Percentiles rank a stretch among this genome's conserved stretches.
Conservation (phyloP, 2,329 filamentous ascomycete genomes). For the Cladobotryum protrusum region DNA sequence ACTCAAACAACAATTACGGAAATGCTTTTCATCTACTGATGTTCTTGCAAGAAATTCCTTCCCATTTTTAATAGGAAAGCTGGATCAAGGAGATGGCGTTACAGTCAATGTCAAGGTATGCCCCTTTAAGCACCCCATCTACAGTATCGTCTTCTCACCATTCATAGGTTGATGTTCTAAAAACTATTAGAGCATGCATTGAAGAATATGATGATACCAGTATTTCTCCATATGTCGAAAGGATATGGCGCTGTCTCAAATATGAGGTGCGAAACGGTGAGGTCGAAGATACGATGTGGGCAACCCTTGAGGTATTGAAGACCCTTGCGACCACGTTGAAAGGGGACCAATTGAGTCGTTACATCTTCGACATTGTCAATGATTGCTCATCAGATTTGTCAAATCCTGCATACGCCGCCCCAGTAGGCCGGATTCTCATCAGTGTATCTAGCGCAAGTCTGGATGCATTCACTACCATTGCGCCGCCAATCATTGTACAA, state of each 20-base stretch:
- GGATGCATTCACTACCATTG: conserved; percentile 42
- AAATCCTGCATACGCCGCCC: conserved; percentile 45
- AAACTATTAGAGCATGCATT: conserved; percentile 49
- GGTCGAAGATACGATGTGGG: conserved; percentile 50
- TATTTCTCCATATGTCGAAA: conserved; percentile 42
- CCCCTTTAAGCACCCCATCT: background rate
- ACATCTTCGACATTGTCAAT: conserved; percentile 42
- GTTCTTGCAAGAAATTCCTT: conserved; percentile 40
- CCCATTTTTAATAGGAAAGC: conserved; percentile 49
- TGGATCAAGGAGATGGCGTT: conserved; percentile 53
- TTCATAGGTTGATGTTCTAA: conserved; percentile 46
- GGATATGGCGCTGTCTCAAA: conserved; percentile 55
- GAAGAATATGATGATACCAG: conserved; percentile 41
- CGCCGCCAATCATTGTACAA: conserved; percentile 41
- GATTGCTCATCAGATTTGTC: conserved; percentile 50
- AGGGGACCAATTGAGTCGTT: conserved; percentile 38
- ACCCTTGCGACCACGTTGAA: conserved; percentile 42
- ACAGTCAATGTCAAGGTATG: conserved; percentile 51
- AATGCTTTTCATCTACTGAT: conserved; percentile 48
- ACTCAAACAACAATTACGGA: conserved; percentile 46
- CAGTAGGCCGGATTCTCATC: conserved; percentile 47
- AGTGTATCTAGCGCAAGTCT: conserved; percentile 44
- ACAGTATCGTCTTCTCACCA: conserved; percentile 12
- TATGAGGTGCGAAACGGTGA: conserved; percentile 58
- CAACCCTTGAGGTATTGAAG: conserved; percentile 48